These are phyloP conservation scores for Vickermania ingenoplastis DNA, from an alignment of 208 protist species.

Conservation along the genomic window DNA sequence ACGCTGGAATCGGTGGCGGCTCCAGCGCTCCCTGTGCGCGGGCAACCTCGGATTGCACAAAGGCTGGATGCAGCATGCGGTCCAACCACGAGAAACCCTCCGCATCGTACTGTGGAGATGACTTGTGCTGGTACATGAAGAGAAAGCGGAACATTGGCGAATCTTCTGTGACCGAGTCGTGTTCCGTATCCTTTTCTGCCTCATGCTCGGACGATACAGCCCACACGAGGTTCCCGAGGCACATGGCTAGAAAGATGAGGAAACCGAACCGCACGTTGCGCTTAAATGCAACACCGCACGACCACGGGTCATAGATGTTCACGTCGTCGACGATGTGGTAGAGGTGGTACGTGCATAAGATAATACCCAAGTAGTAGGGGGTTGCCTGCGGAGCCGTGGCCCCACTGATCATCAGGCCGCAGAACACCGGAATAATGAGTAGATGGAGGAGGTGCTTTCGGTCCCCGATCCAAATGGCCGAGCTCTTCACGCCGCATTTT, in stretches of 20 bases:
- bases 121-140: constrained; percentile 29
- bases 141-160: constrained; percentile 44
- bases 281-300: constrained; percentile 49
- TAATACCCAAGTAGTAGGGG: constrained; percentile 58
- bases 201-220: constrained; percentile 65
- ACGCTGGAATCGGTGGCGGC: constrained; percentile 52
- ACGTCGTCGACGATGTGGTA: constrained; percentile 73
- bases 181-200: constrained; percentile 28
- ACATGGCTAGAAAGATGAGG: constrained; percentile 63
- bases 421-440: constrained; percentile 40
- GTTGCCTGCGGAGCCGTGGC: constrained; percentile 58
- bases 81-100: constrained; percentile 66
- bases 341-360: constrained; percentile 50
- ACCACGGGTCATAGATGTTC: constrained; percentile 83
- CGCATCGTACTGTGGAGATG: constrained; percentile 18
- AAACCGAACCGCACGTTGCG: constrained; percentile 60
- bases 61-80: constrained; percentile 61
- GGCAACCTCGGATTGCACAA: constrained; percentile 45
- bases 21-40: constrained; percentile 23
- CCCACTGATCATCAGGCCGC: constrained; percentile 44
- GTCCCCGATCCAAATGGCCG: constrained; percentile 70
- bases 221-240: constrained; percentile 68
- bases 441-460: constrained; percentile 64
- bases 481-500: constrained; percentile 76
- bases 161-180: constrained; percentile 18